Base-by-base conservation (phyloP, 371 early-diverging fungal genomes). In the Batkoa obscura region DNA sequence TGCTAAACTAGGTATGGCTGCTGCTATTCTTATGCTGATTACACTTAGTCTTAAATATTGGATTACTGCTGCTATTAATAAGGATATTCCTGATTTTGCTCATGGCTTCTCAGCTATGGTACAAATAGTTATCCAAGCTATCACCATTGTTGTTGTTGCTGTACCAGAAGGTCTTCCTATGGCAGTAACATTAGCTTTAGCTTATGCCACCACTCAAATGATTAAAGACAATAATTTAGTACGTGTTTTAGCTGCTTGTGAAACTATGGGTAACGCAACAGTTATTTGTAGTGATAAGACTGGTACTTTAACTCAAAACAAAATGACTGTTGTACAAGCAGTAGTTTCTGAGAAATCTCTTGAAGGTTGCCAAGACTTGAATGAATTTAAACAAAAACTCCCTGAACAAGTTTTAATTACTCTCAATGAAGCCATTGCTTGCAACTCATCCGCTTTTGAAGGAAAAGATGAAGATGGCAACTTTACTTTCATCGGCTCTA, bases 261-360 rank as follows among this genome's bases (percentile, higher is more conserved):
- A 94, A 68, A 90, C 88, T 36, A 90, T 90, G 91, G 90, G 90
- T 3, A 84, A 81, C 61, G 90, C 91, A 0, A 91, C 90, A 4
- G 86, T 86, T 4, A 74, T 94, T 38, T 90, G 91, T 64, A 83
- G 85, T 9, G 91, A 94, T 65, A 90, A 90, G 64, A 90, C 90
- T 4, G 91, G 91, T 15, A 91, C 90, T 2, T 66, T 91, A 23
- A 91, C 90, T 0, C 83, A 85, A 57, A 91, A 94, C 70, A 73
- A 74, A 31, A 90, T 93, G 91, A 80, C 85, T 0, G 84, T 90
- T 4, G 91, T 90, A 0, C 76, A 75, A 3, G 84, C 78, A 12
- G 72, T 50, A 57, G 51, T 62, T 62, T 48, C 42, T n/a, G 50
- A 13, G 5, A 57, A 35, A 13, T 41, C 39, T 3, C 3, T 49